Evolutionary conservation across 2,329 filamentous ascomycete genomes (phyloP).

Genomic region (Saccharata proteae): DNA sequence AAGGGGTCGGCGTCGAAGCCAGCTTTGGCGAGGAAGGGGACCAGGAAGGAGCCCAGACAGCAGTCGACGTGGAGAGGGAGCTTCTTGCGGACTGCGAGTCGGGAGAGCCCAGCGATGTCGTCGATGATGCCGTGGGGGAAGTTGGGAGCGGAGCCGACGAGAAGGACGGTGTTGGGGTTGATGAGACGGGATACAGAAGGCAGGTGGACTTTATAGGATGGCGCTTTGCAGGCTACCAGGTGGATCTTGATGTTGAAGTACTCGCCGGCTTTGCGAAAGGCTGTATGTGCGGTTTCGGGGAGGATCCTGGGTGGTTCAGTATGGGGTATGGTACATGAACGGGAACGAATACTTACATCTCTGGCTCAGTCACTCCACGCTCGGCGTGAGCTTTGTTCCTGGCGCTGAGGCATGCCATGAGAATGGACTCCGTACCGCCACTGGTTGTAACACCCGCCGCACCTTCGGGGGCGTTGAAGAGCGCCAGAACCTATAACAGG

Average conservation of each 20-base stretch:
- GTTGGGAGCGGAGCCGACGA: slow-evolving; percentile 92
- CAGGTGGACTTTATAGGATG: slow-evolving; percentile 73
- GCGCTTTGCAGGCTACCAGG: slow-evolving; percentile 74
- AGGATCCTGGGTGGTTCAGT: slow-evolving; percentile 54
- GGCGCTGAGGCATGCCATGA: slow-evolving; percentile 87
- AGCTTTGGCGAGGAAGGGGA: slow-evolving; percentile 85
- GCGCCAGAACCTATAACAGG: slow-evolving; percentile 43
- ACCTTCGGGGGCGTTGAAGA: slow-evolving; percentile 82
- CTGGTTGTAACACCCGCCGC: slow-evolving; percentile 82
- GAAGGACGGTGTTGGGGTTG: slow-evolving; percentile 85
- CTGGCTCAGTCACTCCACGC: slow-evolving; percentile 78
- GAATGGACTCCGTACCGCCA: slow-evolving; percentile 89
- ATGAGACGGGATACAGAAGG: slow-evolving; percentile 69
- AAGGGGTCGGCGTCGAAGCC: slow-evolving; percentile 82
- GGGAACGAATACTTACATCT: slow-evolving; percentile 56
- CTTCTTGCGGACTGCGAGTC: slow-evolving; percentile 65
- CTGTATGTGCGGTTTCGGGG: slow-evolving; percentile 86
- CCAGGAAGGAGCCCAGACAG: slow-evolving; percentile 89
- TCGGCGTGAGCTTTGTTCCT: slow-evolving; percentile 80
- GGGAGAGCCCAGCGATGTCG: slow-evolving; percentile 76
- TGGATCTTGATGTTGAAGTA: slow-evolving; percentile 98
- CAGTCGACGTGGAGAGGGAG: slow-evolving; percentile 93
- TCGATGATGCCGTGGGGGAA: slow-evolving; percentile 98
- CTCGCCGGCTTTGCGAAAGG: slow-evolving; percentile 85
- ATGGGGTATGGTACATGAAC: not conserved